Conservation (phyloP, 1,139 yeast species). For the Sugiyamaella castrensis region DNA sequence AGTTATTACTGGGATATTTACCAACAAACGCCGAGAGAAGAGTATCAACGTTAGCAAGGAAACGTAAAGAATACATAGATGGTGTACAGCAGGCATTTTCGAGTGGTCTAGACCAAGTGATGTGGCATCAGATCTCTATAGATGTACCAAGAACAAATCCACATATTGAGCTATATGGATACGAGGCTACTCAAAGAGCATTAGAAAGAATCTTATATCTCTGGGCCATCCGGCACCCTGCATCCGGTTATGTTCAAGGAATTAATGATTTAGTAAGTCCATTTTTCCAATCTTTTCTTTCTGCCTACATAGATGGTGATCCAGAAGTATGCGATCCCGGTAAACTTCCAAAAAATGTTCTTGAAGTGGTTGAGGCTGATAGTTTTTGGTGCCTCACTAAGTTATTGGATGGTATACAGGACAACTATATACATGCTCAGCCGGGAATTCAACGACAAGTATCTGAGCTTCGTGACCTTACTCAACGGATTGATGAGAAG, state of each 20-base stretch:
- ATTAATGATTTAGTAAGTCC: conserved; percentile 95
- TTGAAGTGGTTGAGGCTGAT: conserved; percentile 80
- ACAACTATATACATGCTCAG: conserved; percentile 94
- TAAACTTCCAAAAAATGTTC: conserved; percentile 51
- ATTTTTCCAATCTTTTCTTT: conserved; percentile 80
- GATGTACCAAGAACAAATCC: conserved; percentile 97
- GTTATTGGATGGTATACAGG: conserved; percentile 89
- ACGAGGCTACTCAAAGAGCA: conserved; percentile 66
- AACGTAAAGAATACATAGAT: conserved; percentile 80
- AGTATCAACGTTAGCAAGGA: conserved; percentile 63
- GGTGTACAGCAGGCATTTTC: conserved; percentile 62
- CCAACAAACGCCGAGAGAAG: conserved; percentile 84
- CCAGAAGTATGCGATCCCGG: conserved; percentile 60
- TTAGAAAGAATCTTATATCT: conserved; percentile 78
- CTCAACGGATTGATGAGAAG: conserved; percentile 72
- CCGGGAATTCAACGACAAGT: conserved; percentile 96
- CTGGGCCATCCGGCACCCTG: conserved; percentile 98
- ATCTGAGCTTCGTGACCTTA: conserved; percentile 69
- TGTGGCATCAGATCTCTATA: conserved; percentile 95
- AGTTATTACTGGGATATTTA: conserved; percentile 78
- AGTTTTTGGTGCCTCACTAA: conserved; percentile 95
- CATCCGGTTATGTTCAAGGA: conserved; percentile 99
- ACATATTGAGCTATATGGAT: conserved; percentile 66
- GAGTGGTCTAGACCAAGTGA: conserved; percentile 66
- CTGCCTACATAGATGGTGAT: conserved; percentile 57